A percentile compares a stretch with the other conserved stretches of the same genome.
These are phyloP conservation scores for Porphyrellus cyaneotinctus DNA, from an alignment of 768 basidiomycete genomes.

Conservation along the genomic window DNA sequence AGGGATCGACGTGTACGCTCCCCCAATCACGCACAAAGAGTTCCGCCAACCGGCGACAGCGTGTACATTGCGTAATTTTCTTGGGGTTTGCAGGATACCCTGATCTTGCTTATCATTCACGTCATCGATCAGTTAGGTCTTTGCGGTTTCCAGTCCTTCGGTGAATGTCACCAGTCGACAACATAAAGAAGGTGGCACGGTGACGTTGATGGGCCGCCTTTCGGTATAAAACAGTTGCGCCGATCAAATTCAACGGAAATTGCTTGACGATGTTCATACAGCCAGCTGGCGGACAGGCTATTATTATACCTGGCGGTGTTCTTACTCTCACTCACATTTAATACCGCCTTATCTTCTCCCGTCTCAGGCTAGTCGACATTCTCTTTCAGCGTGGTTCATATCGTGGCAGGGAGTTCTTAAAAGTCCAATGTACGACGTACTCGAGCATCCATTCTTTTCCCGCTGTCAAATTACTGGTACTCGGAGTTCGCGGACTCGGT, in stretches of 20 bases:
- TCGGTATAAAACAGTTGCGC: constrained; percentile 15
- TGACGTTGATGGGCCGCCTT: constrained; percentile 9
- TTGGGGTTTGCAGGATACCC: not conserved
- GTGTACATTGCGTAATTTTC: constrained; percentile 3
- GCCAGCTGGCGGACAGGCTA: constrained; percentile 4
- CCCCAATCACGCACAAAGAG: not conserved
- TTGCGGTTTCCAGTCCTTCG: not conserved
- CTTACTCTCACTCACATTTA: constrained; percentile 3
- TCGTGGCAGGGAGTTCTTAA: not conserved
- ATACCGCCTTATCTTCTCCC: not conserved
- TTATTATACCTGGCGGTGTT: constrained; percentile 6
- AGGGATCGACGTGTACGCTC: constrained; percentile 10
- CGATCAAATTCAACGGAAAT: constrained; percentile 26
- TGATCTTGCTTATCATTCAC: not conserved
- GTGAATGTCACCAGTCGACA: not conserved
- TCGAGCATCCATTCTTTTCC: not conserved
- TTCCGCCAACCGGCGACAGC: not conserved
- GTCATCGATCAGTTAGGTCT: not conserved
- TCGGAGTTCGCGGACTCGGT: not conserved
- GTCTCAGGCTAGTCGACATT: not conserved
- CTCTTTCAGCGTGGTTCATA: not conserved
- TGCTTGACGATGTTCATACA: constrained; percentile 14
- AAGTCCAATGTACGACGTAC: not conserved
- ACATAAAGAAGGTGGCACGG: constrained; percentile 7
- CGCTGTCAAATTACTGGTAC: not conserved